Conservation (phyloP, 148 eudicot genomes). For the Chenopodium album region DNA sequence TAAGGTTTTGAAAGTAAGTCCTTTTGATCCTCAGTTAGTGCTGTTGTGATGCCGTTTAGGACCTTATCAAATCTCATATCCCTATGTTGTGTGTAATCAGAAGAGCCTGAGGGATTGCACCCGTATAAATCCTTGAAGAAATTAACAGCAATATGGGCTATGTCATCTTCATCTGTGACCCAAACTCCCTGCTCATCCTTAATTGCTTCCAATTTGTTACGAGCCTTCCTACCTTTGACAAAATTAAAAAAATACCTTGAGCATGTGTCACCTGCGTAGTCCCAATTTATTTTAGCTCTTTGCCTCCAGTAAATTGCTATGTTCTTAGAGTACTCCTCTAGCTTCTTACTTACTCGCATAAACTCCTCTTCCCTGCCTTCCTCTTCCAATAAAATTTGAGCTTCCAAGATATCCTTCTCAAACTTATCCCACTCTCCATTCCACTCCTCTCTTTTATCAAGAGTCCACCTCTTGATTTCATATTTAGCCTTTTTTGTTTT, state of each 20-base stretch:
- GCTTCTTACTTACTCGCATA: no score
- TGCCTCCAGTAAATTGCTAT: not conserved
- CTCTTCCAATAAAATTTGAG: no score
- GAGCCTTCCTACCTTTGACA: not conserved
- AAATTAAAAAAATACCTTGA: not conserved
- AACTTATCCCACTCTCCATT: not conserved
- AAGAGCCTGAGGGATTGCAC: no score
- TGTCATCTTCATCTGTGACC: not conserved
- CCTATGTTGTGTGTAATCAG: no score
- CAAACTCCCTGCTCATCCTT: not conserved
- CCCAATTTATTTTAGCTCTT: not conserved
- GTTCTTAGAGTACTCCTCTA: no score
- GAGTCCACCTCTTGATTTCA: not conserved
- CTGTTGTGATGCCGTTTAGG: no score
- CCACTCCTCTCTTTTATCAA: not conserved
- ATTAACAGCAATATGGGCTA: no score
- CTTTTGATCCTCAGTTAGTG: not conserved
- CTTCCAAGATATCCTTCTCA: not conserved
- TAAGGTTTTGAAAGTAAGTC: not conserved
- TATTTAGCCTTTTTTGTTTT: not conserved
- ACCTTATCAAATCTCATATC: no score
- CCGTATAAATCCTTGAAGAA: no score
- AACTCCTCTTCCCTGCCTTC: no score
- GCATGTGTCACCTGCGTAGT: not conserved
- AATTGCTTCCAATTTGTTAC: not conserved